Evolutionary conservation across 805 yeast species (phyloP).

Genomic region (Metschnikowia drakensbergensis): DNA sequence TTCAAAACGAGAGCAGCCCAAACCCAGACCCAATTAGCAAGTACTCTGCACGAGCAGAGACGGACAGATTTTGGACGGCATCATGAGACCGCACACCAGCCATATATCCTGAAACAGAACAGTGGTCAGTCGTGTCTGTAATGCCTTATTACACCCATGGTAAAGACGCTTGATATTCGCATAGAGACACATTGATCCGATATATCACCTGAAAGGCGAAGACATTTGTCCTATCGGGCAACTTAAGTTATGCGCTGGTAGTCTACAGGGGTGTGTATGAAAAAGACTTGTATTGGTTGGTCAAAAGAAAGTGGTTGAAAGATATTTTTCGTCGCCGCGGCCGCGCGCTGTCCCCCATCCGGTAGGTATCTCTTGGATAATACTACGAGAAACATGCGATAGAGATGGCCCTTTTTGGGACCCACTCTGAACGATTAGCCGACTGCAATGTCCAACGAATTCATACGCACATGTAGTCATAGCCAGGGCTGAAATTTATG

Average conservation of each 20-base stretch:
- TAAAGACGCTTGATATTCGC: slow-evolving; percentile 30
- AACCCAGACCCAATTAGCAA: background rate
- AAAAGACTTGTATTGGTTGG: slow-evolving; percentile 2
- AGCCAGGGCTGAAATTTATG: no score
- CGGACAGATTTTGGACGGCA: background rate
- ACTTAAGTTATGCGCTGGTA: slow-evolving; percentile 42
- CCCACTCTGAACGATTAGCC: no score
- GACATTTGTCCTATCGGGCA: slow-evolving; percentile 35
- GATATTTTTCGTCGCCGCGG: background rate
- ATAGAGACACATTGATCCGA: slow-evolving; percentile 48
- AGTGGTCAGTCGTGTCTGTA: background rate
- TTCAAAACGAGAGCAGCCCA: slow-evolving; percentile 12
- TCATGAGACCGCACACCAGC: background rate
- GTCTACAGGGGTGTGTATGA: background rate
- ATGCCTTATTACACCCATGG: slow-evolving; percentile 4
- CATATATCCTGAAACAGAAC: background rate
- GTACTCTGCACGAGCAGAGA: background rate
- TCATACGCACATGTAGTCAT: no score
- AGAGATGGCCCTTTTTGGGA: no score
- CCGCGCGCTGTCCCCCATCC: background rate
- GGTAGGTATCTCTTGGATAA: background rate
- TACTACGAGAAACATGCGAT: no score
- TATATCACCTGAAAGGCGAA: slow-evolving; percentile 27
- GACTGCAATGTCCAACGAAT: no score
- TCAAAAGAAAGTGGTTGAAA: background rate